phyloP scores from a whole-genome alignment of 163 green algal genomes.

The Scenedesmus sp. region DNA sequence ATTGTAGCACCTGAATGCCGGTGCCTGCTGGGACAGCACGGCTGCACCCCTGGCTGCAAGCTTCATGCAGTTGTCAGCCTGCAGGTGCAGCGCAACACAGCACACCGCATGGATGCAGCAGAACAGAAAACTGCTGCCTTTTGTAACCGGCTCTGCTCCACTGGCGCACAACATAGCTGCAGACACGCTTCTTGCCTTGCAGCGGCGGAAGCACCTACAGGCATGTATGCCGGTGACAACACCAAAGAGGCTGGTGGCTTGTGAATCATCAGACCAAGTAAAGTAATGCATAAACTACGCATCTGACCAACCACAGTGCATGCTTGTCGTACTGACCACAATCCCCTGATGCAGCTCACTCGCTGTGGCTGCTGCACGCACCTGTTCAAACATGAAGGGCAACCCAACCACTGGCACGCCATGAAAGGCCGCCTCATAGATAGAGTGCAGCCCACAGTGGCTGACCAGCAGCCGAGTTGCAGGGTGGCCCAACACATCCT shows the following conservation, averaged over 20 bases:
- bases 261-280: too few relatives aligned
- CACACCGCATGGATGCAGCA: background rate
- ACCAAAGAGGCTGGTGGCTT: too few relatives aligned
- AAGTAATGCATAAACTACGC: too few relatives aligned
- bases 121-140: too few relatives aligned
- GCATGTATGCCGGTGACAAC: too few relatives aligned
- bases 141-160: too few relatives aligned
- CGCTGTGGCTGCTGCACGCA: background rate
- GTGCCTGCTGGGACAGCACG: background rate
- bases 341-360: background rate
- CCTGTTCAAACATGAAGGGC: slow-evolving; percentile 47
- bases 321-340: too few relatives aligned
- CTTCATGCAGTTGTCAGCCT: slow-evolving; percentile 22
- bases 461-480: background rate
- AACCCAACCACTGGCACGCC: slow-evolving; percentile 27
- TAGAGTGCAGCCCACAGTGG: slow-evolving; percentile 33
- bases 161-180: too few relatives aligned
- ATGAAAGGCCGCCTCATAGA: slow-evolving; percentile 36
- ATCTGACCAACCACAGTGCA: too few relatives aligned
- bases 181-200: too few relatives aligned
- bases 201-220: too few relatives aligned
- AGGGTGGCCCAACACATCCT: slow-evolving; percentile 42
- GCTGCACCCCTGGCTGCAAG: background rate
- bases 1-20: background rate
- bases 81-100: background rate